Percentiles rank a stretch among this genome's conserved stretches.
phyloP scores from a whole-genome alignment of 768 basidiomycete genomes.

The Tubosaeta brunneosetosa region DNA sequence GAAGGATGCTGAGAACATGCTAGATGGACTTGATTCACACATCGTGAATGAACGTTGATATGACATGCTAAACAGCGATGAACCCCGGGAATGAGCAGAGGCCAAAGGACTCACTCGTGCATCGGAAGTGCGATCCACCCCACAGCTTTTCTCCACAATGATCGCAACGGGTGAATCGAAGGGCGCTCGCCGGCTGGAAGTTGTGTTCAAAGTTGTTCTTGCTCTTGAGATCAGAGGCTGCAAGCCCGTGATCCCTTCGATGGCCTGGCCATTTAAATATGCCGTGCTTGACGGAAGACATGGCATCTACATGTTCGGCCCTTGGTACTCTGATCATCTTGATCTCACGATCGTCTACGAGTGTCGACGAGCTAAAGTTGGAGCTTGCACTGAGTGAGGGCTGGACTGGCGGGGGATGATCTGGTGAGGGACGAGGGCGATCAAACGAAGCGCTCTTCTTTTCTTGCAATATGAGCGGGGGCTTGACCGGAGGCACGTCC shows the following conservation, averaged over 20 bases:
- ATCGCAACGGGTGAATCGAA: constrained; percentile 90
- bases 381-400: constrained; percentile 16
- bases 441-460: constrained; percentile 31
- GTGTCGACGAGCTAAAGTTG: constrained; percentile 17
- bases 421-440: constrained; percentile 13
- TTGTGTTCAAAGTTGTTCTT: constrained; percentile 60
- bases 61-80: constrained; percentile 58
- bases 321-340: constrained; percentile 27
- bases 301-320: constrained; percentile 37
- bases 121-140: constrained; percentile 94
- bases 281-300: constrained; percentile 48
- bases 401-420: constrained; percentile 3
- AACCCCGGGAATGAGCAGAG: background rate
- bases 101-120: constrained; percentile 60
- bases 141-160: constrained; percentile 98
- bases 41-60: constrained; percentile 84
- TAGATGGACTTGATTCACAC: constrained; percentile 60
- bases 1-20: constrained; percentile 56
- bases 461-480: constrained; percentile 11
- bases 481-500: constrained; percentile 8
- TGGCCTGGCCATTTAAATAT: constrained; percentile 73
- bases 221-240: constrained; percentile 34
- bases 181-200: constrained; percentile 84
- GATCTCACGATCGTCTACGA: constrained; percentile 27
- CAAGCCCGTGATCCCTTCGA: constrained; percentile 41